Base-by-base conservation (phyloP, 306 rosid species). In the Gleditsia sinensis region DNA sequence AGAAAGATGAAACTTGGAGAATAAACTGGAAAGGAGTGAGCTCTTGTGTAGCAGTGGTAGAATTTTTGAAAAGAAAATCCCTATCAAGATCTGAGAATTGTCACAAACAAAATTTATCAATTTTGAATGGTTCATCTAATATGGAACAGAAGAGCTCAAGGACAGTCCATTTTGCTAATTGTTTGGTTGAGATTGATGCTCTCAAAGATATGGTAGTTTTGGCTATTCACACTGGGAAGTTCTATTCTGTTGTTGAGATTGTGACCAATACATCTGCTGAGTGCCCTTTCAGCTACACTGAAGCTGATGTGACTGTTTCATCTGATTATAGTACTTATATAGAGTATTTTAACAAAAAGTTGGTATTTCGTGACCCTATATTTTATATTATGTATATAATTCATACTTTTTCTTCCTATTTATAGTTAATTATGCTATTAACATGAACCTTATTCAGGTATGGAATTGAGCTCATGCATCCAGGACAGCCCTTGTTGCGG, bases 141-240 rank as follows among this genome's bases (percentile, higher is more conserved):
- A 76, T 75, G 46, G 61, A 79, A 25, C 54, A 69, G 61, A 60
- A 25, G 28, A 69, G 33, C 37, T 62, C 81, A 43, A 75, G 27
- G 57, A 42, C 42, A 70, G 27, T 86, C 17, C 83, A 67, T 74
- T 75, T 88, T 53, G 88, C 89, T 64, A 79, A 84, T 81, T 63
- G 88, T 77, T 57, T 81, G 40, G 61, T 81, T 40, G 69, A 76
- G 77, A 70, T 64, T 24, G 59, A 82, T 42, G 67, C 58, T 66
- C 58, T 88, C 23, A 55, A 84, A 75, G 88, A 84, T 64, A 72
- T 71, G 83, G 89, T 83, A 34, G 96, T 90, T 34, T 80, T 90
- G 89, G 88, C 96, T 79, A 77, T 82, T 67, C 92, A 90, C 78
- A 80, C 88, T 1, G 96, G 96, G 67, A 88, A 42, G 69, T 70